A percentile compares a stretch with the other conserved stretches of the same genome.
These are phyloP conservation scores for Fonsecaea pugnacius DNA, from an alignment of 2,329 filamentous ascomycete genomes.

Conservation along the genomic window DNA sequence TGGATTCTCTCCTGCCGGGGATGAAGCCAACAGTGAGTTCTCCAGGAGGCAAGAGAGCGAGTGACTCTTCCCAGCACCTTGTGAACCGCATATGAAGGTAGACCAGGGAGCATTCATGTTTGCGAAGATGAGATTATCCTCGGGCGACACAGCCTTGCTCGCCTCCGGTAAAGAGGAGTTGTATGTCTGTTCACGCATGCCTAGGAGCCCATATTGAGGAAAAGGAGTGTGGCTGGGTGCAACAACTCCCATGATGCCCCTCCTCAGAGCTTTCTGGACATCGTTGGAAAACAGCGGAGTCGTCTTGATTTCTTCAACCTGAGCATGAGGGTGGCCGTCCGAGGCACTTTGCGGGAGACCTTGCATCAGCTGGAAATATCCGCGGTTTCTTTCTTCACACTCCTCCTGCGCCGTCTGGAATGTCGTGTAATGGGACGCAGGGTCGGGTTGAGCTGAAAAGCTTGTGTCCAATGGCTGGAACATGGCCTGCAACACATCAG, in stretches of 20 bases:
- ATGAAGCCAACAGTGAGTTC: slow-evolving; percentile 44
- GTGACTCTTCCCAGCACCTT: slow-evolving; percentile 66
- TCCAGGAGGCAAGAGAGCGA: slow-evolving; percentile 64
- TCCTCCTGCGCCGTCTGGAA: not conserved
- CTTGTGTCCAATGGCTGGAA: not conserved
- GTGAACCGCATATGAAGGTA: slow-evolving; percentile 66
- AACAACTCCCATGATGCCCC: not conserved
- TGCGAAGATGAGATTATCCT: slow-evolving; percentile 39
- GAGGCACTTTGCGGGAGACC: not conserved
- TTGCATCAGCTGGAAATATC: slow-evolving; percentile 1
- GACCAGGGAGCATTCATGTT: slow-evolving; percentile 63
- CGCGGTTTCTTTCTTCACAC: not conserved
- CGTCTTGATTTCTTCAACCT: slow-evolving; percentile 23
- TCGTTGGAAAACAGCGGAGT: slow-evolving; percentile 27
- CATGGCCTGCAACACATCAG: not conserved
- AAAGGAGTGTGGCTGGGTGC: slow-evolving; percentile 16
- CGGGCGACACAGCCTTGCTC: slow-evolving; percentile 4
- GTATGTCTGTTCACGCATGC: slow-evolving; percentile 33
- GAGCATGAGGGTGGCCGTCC: not conserved
- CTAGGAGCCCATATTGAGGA: slow-evolving; percentile 40
- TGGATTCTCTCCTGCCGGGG: slow-evolving; percentile 59
- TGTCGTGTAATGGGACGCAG: not conserved
- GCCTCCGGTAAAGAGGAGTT: slow-evolving; percentile 14
- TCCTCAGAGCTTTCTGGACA: slow-evolving; percentile 13
- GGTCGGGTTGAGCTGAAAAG: not conserved